phyloP scores from a whole-genome alignment of 208 protist genomes.

The Acanthamoeba triangularis region DNA sequence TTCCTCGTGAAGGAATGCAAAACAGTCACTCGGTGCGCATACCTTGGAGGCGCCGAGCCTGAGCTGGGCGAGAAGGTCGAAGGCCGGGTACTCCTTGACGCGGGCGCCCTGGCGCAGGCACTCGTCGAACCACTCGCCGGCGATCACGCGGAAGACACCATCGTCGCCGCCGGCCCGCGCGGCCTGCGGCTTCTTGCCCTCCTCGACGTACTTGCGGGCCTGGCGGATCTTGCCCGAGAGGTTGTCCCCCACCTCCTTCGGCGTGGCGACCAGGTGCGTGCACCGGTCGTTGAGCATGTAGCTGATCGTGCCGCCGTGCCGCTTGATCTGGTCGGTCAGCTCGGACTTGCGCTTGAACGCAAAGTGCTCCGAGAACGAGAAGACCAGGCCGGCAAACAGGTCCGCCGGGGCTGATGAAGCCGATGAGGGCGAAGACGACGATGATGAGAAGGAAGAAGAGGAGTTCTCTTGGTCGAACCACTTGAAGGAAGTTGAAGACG shows the following conservation, averaged over 20 bases:
- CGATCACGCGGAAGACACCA: background rate
- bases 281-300: slow-evolving; percentile 35
- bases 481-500: slow-evolving; percentile 29
- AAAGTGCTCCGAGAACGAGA: slow-evolving; percentile 50
- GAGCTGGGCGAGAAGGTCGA: background rate
- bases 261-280: slow-evolving; percentile 19
- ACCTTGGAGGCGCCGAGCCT: background rate
- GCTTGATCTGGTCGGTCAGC: slow-evolving; percentile 38
- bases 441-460: background rate
- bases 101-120: background rate
- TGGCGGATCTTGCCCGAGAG: background rate
- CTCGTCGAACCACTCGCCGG: slow-evolving; percentile 8
- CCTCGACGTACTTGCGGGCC: slow-evolving; percentile 8
- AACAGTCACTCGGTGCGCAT: too few relatives aligned
- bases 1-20: too few relatives aligned
- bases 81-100: slow-evolving; percentile 25
- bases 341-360: slow-evolving; percentile 24
- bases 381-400: background rate
- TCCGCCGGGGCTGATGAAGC: background rate
- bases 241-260: background rate
- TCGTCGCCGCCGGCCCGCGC: background rate
- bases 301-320: background rate
- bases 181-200: background rate
- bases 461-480: background rate
- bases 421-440: background rate